Conservation (phyloP, 2,329 filamentous ascomycete species). For the Hymenoscyphus linearis region DNA sequence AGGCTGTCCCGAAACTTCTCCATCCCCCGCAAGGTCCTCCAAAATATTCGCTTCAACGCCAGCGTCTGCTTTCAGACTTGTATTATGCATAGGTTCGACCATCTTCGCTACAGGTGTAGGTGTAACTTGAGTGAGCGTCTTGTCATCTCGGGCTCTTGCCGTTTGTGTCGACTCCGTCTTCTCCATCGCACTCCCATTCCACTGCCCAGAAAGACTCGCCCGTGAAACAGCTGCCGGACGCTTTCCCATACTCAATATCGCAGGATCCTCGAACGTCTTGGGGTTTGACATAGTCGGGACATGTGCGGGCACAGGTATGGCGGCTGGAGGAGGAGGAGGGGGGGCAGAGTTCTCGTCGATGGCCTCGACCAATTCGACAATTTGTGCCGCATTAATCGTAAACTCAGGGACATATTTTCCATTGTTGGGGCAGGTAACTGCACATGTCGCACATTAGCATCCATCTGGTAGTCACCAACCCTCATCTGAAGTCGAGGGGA, state of each 20-base stretch:
- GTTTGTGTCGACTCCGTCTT: slow-evolving; percentile 23
- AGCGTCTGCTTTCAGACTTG: slow-evolving; percentile 30
- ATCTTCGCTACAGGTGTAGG: slow-evolving; percentile 36
- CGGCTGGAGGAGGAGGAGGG: slow-evolving; percentile 9
- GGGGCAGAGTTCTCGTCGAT: slow-evolving; percentile 22
- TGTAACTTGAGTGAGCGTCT: slow-evolving; percentile 22
- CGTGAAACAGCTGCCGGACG: slow-evolving; percentile 29
- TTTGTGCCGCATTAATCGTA: slow-evolving; percentile 31
- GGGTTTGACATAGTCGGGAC: slow-evolving; percentile 10
- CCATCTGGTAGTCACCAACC: background rate
- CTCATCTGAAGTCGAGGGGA: background rate
- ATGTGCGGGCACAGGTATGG: slow-evolving; percentile 3
- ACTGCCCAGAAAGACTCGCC: slow-evolving; percentile 24
- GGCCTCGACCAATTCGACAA: slow-evolving; percentile 31
- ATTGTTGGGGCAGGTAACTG: slow-evolving; percentile 30
- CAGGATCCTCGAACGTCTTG: slow-evolving; percentile 31
- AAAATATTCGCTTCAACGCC: slow-evolving; percentile 18
- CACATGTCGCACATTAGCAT: slow-evolving; percentile 2
- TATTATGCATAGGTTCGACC: slow-evolving; percentile 40
- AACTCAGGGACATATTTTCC: slow-evolving; percentile 30
- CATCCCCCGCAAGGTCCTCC: slow-evolving; percentile 24
- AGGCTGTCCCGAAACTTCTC: slow-evolving; percentile 16
- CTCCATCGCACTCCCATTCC: slow-evolving; percentile 31
- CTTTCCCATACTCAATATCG: slow-evolving; percentile 33
- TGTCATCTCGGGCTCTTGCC: slow-evolving; percentile 19